Evolutionary conservation across 2,329 filamentous ascomycete species (phyloP).

Genomic region (Trichoderma sp.): DNA sequence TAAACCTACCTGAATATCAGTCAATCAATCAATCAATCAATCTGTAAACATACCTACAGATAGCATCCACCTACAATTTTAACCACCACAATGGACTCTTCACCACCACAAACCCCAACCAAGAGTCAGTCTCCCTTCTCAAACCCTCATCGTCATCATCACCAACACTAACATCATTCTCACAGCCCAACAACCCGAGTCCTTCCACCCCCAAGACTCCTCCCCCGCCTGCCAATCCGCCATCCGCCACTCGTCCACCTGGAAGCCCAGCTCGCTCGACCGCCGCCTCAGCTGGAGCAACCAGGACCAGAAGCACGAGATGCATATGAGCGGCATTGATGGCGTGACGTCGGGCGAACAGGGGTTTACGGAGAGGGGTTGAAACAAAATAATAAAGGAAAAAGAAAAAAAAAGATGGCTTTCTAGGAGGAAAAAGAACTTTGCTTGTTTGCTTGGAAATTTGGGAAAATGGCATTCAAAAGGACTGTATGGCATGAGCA

Average conservation of each 20-base stretch:
- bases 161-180: background rate
- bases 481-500: background rate
- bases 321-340: slow-evolving; percentile 52
- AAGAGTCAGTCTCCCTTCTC: background rate
- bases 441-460: background rate
- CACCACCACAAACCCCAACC: slow-evolving; percentile 13
- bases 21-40: background rate
- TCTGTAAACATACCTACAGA: background rate
- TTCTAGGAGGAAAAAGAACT: background rate
- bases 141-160: background rate
- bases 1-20: background rate
- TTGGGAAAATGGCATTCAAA: background rate
- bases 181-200: background rate
- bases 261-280: slow-evolving; percentile 50
- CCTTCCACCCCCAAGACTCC: background rate
- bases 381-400: background rate
- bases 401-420: too few relatives aligned
- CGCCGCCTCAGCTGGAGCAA: slow-evolving; percentile 57
- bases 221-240: slow-evolving; percentile 29
- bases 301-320: slow-evolving; percentile 57
- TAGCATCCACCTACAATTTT: background rate
- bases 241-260: slow-evolving; percentile 44
- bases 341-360: slow-evolving; percentile 41
- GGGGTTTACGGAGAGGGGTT: slow-evolving; percentile 48
- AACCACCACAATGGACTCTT: background rate